Evolutionary conservation across 192 early-diverging fungal species (phyloP).

Genomic region (Rhizophlyctis rosea): DNA sequence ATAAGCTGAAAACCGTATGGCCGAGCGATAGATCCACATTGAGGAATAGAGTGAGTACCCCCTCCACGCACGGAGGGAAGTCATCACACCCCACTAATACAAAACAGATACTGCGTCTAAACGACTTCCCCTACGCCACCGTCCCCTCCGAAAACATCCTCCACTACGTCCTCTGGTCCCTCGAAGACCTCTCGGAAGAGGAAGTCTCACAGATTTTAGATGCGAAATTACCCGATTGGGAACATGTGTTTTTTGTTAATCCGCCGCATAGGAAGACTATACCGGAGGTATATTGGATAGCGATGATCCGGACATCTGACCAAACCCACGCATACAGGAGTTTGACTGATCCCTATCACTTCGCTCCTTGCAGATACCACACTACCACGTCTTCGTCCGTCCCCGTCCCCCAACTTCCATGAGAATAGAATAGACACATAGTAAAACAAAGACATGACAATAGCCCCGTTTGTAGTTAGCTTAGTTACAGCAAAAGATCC

Average conservation of each 20-base stretch:
- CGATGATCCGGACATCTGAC: background rate
- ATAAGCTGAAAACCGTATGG: background rate
- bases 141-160: slow-evolving; percentile 11
- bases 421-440: too few relatives aligned
- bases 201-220: slow-evolving; percentile 6
- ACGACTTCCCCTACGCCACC: slow-evolving; percentile 27
- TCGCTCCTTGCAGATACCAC: background rate
- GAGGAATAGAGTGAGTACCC: background rate
- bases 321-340: too few relatives aligned
- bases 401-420: too few relatives aligned
- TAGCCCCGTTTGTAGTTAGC: too few relatives aligned
- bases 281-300: slow-evolving; percentile 12
- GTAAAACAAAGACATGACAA: too few relatives aligned
- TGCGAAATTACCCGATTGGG: slow-evolving; percentile 16
- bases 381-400: background rate
- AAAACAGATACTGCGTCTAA: slow-evolving; percentile 22
- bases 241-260: slow-evolving; percentile 24
- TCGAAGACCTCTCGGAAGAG: slow-evolving; percentile 14
- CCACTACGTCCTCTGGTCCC: slow-evolving; percentile 29
- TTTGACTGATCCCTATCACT: background rate
- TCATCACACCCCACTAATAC: too few relatives aligned
- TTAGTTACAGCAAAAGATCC: too few relatives aligned
- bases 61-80: too few relatives aligned
- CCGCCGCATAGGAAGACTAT: slow-evolving; percentile 32
- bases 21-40: background rate